phyloP scores from a whole-genome alignment of 2,329 filamentous ascomycete genomes.

The Hypoxylon sp. region DNA sequence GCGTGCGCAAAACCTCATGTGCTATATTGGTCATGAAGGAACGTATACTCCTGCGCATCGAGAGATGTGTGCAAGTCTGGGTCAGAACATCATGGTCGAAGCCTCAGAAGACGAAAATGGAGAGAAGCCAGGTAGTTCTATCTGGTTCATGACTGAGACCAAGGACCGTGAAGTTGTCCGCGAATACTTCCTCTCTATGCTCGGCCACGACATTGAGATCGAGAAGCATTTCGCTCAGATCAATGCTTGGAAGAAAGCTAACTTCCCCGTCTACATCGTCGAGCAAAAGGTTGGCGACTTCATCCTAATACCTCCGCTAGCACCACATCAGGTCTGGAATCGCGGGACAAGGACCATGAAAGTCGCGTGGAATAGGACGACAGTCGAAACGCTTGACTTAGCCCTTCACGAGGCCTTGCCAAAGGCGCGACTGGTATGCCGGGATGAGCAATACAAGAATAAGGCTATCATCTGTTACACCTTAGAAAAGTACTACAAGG shows the following conservation, averaged over 20 bases:
- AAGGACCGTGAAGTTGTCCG: conserved; percentile 92
- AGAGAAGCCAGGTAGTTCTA: conserved; percentile 87
- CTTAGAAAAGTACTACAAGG: conserved; percentile 81
- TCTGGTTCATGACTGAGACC: conserved; percentile 99
- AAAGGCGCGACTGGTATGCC: conserved; percentile 89
- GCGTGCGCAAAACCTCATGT: conserved; percentile 97
- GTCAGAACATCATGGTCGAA: conserved; percentile 99
- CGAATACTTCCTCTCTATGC: conserved; percentile 92
- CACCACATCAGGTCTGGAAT: conserved; percentile 99
- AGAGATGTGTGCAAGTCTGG: conserved; percentile 97
- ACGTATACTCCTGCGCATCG: conserved; percentile 96
- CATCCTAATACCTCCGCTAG: conserved; percentile 93
- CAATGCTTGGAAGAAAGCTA: conserved; percentile 94
- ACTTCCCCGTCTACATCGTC: conserved; percentile 92
- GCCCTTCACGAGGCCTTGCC: conserved; percentile 90
- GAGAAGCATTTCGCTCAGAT: conserved; percentile 97
- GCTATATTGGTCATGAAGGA: conserved; percentile 96
- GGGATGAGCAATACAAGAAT: conserved; percentile 99
- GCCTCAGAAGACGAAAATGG: conserved; percentile 80
- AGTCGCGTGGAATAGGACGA: conserved; percentile 97
- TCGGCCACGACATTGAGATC: conserved; percentile 96
- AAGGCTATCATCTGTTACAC: conserved; percentile 95
- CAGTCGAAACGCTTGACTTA: conserved; percentile 88
- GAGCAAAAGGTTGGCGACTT: conserved; percentile 93
- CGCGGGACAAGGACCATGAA: conserved; percentile 96